A percentile compares a stretch with the other conserved stretches of the same genome.
Conservation (phyloP, 2,329 filamentous ascomycete genomes). For the Xylaria polymorpha region DNA sequence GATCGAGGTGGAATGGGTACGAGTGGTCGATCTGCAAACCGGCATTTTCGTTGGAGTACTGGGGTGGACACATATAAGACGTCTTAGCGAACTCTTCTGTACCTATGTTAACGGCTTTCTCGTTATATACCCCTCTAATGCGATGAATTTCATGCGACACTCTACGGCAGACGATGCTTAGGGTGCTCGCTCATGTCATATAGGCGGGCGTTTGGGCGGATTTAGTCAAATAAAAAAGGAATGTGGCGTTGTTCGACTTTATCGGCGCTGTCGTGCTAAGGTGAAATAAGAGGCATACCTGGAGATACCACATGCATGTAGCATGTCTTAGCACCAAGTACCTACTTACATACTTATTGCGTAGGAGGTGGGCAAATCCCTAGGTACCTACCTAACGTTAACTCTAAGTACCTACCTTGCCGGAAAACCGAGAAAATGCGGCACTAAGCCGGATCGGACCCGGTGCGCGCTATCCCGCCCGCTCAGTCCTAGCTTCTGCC, state of each 20-base stretch:
- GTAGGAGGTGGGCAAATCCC: too few relatives aligned
- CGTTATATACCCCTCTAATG: constrained; percentile 45
- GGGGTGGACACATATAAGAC: constrained; percentile 32
- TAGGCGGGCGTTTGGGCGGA: constrained; percentile 19
- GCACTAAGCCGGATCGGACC: background rate
- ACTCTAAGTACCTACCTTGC: too few relatives aligned
- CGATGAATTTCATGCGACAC: constrained; percentile 30
- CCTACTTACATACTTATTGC: too few relatives aligned
- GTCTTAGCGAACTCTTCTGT: constrained; percentile 35
- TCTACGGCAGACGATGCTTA: background rate
- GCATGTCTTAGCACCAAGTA: background rate
- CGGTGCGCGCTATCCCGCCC: constrained; percentile 1
- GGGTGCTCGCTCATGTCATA: constrained; percentile 16
- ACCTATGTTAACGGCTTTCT: constrained; percentile 41
- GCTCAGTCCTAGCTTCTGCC: background rate
- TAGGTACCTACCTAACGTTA: too few relatives aligned
- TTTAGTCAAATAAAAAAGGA: constrained; percentile 17
- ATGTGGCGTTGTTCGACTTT: background rate
- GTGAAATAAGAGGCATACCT: background rate
- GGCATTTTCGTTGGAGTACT: constrained; percentile 36
- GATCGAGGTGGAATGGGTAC: constrained; percentile 19
- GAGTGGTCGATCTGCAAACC: constrained; percentile 26
- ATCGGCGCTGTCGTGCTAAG: constrained; percentile 3
- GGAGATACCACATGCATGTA: constrained; percentile 4
- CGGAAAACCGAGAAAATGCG: too few relatives aligned